Evolutionary conservation across 2,329 filamentous ascomycete genomes (phyloP), one percentile per base, ranked within the genome.

Genomic region (Aspergillus carbonarius): DNA sequence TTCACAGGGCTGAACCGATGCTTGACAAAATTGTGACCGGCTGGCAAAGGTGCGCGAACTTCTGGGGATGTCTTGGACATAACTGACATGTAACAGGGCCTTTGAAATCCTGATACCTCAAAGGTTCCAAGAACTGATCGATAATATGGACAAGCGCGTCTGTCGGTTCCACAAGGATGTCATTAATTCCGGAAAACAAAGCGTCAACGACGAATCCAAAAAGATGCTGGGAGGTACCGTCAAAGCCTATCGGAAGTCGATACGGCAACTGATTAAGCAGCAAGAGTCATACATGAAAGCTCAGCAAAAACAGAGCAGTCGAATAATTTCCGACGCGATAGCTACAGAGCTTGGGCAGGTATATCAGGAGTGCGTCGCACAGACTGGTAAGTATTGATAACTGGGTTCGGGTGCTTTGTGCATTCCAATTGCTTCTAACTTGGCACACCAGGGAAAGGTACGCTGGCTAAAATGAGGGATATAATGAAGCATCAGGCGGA

Each of bases 1-100:
- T 30, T 27, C 40, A 46, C 64, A 51, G 70, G 65, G 51, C 73
- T 65, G 18, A 63, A 70, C 56, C 52, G 1, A 47, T 61, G 30
- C 34, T 59, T 18, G 25, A 52, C 5, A 51, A 40, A 30, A 57
- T 57, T 13, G 23, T 18, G 2, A 1, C 12, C 13, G 27, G 49
- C 6, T 59, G 56, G 53, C 9, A 30, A 25, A 53, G 27, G 50
- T 53, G 27, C 7, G 50, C 42, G 9, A 15, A 23, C 10, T 12
- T 52, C 30, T 39, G 9, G 18, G 4, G 2, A 27, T 25, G 17
- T n/a, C 34, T 20, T 27, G 18, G 18, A 10, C n/a, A 15, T 4
- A 3, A 18, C 34, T 39, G 10, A 39, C 34, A 9, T 13, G 18
- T 10, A n/a, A 32, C 35, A 51, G 49, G 7, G 34, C 49, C 7